Evolutionary conservation across 2,329 filamentous ascomycete species (phyloP), one percentile per base, ranked within the genome.

Genomic region (Penicillium aurantiogriseum): DNA sequence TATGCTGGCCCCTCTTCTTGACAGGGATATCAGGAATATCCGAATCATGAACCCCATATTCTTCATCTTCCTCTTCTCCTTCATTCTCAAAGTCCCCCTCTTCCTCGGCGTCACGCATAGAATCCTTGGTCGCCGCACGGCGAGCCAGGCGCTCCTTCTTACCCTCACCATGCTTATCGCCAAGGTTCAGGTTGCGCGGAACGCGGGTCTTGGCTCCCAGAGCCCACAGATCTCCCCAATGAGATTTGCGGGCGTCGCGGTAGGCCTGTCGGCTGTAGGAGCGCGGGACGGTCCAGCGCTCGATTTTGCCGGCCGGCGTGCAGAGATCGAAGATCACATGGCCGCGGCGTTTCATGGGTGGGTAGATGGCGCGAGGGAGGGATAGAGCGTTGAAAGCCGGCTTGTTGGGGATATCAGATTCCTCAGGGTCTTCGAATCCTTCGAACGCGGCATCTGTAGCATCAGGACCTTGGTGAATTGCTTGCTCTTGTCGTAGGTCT

Each of bases 181-280:
- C 89, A 3, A 89, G 75, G 8, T 86, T 83, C 43, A 89, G 77
- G 15, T 78, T 80, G 46, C 90, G 80, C 2, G 75, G 70, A 4
- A 89, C 83, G 13, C 91, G 83, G 0, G 91, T 95, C 81, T 97
- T 97, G 23, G 92, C 93, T 0, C 94, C 94, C 0, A 97, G 80
- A 0, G 93, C 92, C 94, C 94, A 99, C 10, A 97, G 80, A 72
- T 97, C 94, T 39, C 94, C 94, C 94, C 93, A 97, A 52, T 79
- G 79, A 0, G 88, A 84, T 77, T 99, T 99, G 60, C 94, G 86
- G 36, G 94, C 94, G 71, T 97, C 94, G 67, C 90, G 91, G 77
- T 93, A 97, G 0, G 92, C 92, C 67, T 89, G 86, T 66, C 84
- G 87, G 72, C 88, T 88, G 75, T 88, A 94, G 58, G 87, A 91